Evolutionary conservation across 495 filamentous ascomycete genomes (phyloP).

Genomic region (Arthonia radiata): DNA sequence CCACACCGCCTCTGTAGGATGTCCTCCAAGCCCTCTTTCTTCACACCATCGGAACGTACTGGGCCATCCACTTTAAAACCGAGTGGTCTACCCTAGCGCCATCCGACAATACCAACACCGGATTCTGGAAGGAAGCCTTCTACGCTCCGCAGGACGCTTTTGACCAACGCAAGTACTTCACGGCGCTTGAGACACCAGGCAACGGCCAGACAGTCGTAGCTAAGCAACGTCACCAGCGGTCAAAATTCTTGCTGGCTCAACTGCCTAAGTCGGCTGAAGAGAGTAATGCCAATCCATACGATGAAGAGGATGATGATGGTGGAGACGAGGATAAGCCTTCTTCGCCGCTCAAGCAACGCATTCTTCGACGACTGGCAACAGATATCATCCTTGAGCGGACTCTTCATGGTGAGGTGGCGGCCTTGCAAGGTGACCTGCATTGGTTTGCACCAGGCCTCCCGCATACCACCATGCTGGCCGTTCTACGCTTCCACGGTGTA

Average conservation of each 20-base stretch:
- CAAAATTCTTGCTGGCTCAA: too few species aligned
- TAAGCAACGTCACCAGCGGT: too few species aligned
- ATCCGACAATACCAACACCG: too few species aligned
- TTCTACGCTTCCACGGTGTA: slow-evolving; percentile 35
- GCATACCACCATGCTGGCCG: slow-evolving; percentile 30
- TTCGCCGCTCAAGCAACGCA: slow-evolving; percentile 30
- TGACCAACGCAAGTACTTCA: too few species aligned
- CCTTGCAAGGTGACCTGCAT: slow-evolving; percentile 34
- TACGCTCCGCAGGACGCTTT: too few species aligned
- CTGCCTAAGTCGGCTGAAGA: neutral
- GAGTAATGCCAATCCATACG: slow-evolving; percentile 6
- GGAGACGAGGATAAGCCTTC: slow-evolving; percentile 15
- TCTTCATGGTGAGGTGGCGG: slow-evolving; percentile 32
- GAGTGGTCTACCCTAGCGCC: too few species aligned
- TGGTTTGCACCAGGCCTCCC: slow-evolving; percentile 36
- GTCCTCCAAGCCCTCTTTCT: slow-evolving; percentile 6
- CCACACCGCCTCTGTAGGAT: too few species aligned
- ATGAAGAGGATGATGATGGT: slow-evolving; percentile 16
- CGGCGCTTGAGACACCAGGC: too few species aligned
- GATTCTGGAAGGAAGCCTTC: too few species aligned
- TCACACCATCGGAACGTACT: slow-evolving; percentile 18
- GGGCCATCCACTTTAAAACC: slow-evolving; percentile 28
- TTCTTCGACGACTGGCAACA: slow-evolving; percentile 34
- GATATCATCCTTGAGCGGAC: slow-evolving; percentile 34
- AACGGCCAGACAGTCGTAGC: too few species aligned